Conservation (phyloP, 108 stramenopile species). For the Nitzschia sp. region DNA sequence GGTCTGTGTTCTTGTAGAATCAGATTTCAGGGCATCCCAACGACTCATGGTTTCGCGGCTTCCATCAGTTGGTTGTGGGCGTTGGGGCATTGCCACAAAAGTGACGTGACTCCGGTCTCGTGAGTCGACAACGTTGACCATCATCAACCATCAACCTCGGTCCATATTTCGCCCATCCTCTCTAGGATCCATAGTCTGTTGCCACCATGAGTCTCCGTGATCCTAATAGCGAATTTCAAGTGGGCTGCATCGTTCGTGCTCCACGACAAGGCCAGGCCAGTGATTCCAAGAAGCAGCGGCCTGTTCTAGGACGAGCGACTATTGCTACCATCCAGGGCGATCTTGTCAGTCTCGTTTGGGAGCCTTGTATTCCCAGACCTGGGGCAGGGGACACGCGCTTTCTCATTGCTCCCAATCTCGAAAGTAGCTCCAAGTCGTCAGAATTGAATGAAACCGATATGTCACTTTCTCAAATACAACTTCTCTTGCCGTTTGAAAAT, state of each 20-base stretch:
- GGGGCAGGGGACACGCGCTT: not conserved
- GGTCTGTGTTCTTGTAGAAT: not conserved
- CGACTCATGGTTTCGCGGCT: not conserved
- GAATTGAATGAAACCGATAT: constrained; percentile 23
- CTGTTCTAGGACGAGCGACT: constrained; percentile 16
- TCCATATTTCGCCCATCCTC: too few relatives aligned
- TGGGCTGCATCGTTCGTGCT: constrained; percentile 31
- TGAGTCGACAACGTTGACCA: too few relatives aligned
- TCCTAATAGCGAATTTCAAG: not conserved
- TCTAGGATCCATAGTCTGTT: too few relatives aligned
- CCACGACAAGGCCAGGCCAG: not conserved
- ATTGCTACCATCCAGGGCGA: constrained; percentile 23
- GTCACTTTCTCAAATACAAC: not conserved
- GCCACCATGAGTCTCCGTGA: too few relatives aligned
- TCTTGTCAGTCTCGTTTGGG: constrained; percentile 16
- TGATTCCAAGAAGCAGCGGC: constrained; percentile 3
- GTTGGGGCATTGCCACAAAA: too few relatives aligned
- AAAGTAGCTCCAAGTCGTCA: not conserved
- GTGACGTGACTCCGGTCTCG: too few relatives aligned
- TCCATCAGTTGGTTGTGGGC: too few relatives aligned
- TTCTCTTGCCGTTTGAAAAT: constrained; percentile 33
- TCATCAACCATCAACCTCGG: too few relatives aligned
- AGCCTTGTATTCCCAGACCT: constrained; percentile 15
- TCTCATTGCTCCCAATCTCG: constrained; percentile 15
- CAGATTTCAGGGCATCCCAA: not conserved